Percentiles rank a stretch among this genome's conserved stretches.
Evolutionary conservation across 768 basidiomycete species (phyloP).

Genomic region (Austroboletus festivus): DNA sequence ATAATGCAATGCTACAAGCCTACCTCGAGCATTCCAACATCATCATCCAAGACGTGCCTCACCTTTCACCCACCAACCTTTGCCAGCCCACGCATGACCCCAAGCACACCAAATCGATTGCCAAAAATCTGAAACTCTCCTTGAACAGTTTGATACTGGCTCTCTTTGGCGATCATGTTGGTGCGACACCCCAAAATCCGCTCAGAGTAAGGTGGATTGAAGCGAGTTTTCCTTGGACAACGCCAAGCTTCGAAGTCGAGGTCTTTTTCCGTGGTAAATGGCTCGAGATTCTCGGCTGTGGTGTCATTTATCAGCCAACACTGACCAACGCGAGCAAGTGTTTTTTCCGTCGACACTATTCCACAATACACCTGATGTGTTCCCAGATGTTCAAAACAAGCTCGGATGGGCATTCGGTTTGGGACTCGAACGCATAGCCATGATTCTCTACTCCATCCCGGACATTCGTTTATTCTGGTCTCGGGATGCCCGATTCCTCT

Average conservation of each 20-base stretch:
- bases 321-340: conserved; percentile 80
- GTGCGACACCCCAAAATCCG: conserved; percentile 57
- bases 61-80: conserved; percentile 72
- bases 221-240: conserved; percentile 97
- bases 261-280: conserved; percentile 95
- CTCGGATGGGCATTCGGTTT: conserved; percentile 98
- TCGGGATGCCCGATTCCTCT: conserved; percentile 76
- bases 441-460: conserved; percentile 95
- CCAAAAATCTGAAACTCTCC: conserved; percentile 84
- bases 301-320: conserved; percentile 87
- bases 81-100: conserved; percentile 78
- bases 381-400: conserved; percentile 70
- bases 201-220: conserved; percentile 95
- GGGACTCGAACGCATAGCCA: conserved; percentile 94
- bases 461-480: conserved; percentile 99
- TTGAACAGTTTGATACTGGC: conserved; percentile 82
- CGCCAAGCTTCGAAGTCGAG: conserved; percentile 97
- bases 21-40: conserved; percentile 72
- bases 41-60: conserved; percentile 81
- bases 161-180: conserved; percentile 67
- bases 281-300: conserved; percentile 94
- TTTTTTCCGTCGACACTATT: not conserved
- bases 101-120: conserved; percentile 64
- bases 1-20: conserved; percentile 62
- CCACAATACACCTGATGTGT: conserved; percentile 9